Evolutionary conservation across 352 stramenopile genomes (phyloP).

Genomic region (Nothophytophthora sp.): DNA sequence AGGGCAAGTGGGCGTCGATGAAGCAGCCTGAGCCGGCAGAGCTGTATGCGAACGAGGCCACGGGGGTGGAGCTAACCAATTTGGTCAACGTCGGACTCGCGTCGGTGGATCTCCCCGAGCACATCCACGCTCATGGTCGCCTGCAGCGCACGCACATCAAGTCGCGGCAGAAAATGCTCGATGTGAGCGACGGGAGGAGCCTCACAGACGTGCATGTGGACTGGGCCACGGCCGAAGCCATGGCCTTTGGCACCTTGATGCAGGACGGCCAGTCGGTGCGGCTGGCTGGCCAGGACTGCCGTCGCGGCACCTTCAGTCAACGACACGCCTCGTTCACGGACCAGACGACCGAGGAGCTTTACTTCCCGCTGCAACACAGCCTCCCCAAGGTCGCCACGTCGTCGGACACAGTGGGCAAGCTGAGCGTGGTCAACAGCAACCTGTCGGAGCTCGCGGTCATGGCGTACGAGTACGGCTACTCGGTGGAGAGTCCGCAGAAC

Average conservation of each 20-base stretch:
- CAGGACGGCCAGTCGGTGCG: constrained; percentile 82
- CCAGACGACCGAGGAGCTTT: constrained; percentile 72
- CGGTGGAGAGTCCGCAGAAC: constrained; percentile 77
- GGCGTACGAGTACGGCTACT: constrained; percentile 91
- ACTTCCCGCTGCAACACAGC: constrained; percentile 75
- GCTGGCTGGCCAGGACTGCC: constrained; percentile 86
- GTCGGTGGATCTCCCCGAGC: constrained; percentile 60
- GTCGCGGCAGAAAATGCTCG: constrained; percentile 72
- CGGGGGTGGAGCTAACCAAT: constrained; percentile 56
- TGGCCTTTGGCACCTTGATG: constrained; percentile 88
- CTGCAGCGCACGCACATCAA: constrained; percentile 82
- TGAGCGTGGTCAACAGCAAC: constrained; percentile 81
- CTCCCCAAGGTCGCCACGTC: constrained; percentile 42
- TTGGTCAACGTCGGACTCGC: constrained; percentile 63
- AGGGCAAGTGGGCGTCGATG: constrained; percentile 68
- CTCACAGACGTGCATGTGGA: constrained; percentile 63
- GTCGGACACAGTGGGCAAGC: constrained; percentile 33
- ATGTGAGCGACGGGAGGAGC: constrained; percentile 25
- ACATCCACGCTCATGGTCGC: constrained; percentile 64
- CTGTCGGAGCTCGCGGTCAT: constrained; percentile 89
- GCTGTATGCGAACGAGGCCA: constrained; percentile 52
- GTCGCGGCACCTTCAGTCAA: constrained; percentile 89
- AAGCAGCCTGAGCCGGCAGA: constrained; percentile 46
- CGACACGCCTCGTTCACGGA: constrained; percentile 87
- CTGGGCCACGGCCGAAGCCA: constrained; percentile 87